Evolutionary conservation across 2,329 filamentous ascomycete species (phyloP), one percentile per base, ranked within the genome.

Genomic region (Aspergillus uvarum): DNA sequence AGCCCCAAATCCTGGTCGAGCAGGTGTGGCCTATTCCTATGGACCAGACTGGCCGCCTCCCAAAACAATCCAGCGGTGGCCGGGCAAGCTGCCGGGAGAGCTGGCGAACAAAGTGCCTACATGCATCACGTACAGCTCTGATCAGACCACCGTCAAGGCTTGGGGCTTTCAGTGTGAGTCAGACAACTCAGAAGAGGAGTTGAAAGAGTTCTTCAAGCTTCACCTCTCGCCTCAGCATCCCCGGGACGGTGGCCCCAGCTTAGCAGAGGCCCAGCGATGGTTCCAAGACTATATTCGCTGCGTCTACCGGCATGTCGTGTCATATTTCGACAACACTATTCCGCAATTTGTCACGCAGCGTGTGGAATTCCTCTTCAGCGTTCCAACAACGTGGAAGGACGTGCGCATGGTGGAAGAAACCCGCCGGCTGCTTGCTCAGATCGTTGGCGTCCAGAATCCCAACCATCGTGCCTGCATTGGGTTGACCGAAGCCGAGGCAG

Each of bases 401-500:
- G 67, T 73, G 19, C 65, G 69, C 5, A 75, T 77, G 60, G 69
- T 77, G 21, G 72, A 73, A 42, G 68, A 75, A 50, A 76, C 72
- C 10, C 61, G 70, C n/a, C 51, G 47, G 6, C 65, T 74, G 2
- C 69, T 77, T 2, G 58, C 69, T 55, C 51, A 55, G 1, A 73
- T 72, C 2, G 72, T 76, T 14, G 72, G 73, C 60, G 65, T 66
- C 12, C 66, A 66, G 51, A 64, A 62, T 22, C 59, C 63, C 0
- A 65, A 70, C 29, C 80, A 83, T 65, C 69, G 61, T 2, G 74
- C 77, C 4, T 70, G 61, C 0, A 80, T 83, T 53, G 80, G 80
- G 0, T 70, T 84, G 16, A 84, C 82, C 0, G 82, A 84, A 68
- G 82, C 82, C 0, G 82, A 84, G 65, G 82, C 82, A 5, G 81